Base-by-base conservation (phyloP, 257 asterid genomes). In the Phtheirospermum japonicum region DNA sequence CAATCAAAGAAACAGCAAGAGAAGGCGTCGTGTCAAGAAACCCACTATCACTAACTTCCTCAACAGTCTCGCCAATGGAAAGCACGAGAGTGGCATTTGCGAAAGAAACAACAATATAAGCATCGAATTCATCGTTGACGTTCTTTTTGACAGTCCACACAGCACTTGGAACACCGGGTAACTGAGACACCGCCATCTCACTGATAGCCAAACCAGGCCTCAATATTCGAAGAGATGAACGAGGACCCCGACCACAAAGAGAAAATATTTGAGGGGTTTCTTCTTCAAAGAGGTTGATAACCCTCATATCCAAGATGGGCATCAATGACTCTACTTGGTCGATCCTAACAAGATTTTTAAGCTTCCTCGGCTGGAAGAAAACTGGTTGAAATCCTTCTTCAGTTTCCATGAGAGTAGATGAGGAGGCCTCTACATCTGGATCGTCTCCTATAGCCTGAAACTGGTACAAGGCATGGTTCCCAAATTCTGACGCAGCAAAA, bases 41-140 rank as follows among this genome's bases (percentile, higher is more conserved):
- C 58, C 99, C 99, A 84, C 99, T 93, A 33, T 90, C 97, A 59
- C 94, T 93, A 67, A 93, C 97, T 89, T 89, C 97, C 78, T 93
- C 99, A 64, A 90, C 96, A 37, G 90, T 93, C 83, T 93, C 99
- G 75, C 97, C 99, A 76, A 93, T 93, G 31, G 99, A 93, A 73
- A 93, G 97, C 59, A 93, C 99, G 2, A 93, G 95, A 70, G 99
- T 93, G 60, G 99, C 99, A 85, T 87, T 93, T 26, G 97, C 90
- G 72, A 93, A 93, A 61, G 97, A 93, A 59, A 93, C 97, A 49
- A 93, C 97, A 75, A 93, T 93, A 67, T 89, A 93, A 17, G 99
- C 97, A 73, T 93, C 99, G 77, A 93, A 93, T 61, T 90, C 99
- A 75, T 93, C 99, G 66, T 64, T 85, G 63, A 82, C 94, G 56